Evolutionary conservation across 345 rosid genomes (phyloP).

Genomic region (Heritiera littoralis): DNA sequence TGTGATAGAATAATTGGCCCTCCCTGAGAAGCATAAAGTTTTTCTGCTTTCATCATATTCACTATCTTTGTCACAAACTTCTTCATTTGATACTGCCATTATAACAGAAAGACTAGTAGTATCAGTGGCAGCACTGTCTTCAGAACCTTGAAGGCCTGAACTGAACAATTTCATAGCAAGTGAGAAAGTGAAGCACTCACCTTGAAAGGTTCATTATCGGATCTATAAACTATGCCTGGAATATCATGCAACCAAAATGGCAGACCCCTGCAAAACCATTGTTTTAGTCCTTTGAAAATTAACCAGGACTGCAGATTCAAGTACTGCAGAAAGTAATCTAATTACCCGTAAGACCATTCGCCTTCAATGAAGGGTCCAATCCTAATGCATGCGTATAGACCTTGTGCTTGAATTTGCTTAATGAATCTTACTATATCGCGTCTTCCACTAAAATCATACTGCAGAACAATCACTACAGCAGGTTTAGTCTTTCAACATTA

Average conservation of each 20-base stretch:
- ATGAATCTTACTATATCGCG: constrained; percentile 64
- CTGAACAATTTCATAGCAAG: background rate
- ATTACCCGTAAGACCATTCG: constrained; percentile 87
- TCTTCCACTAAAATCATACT: constrained; percentile 67
- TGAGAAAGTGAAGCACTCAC: constrained; percentile 31
- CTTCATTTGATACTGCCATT: constrained; percentile 63
- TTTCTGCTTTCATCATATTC: constrained; percentile 64
- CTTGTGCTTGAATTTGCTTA: constrained; percentile 61
- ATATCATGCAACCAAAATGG: constrained; percentile 85
- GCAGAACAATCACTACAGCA: background rate
- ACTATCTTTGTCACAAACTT: constrained; percentile 56
- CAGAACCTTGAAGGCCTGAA: background rate
- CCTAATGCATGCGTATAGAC: constrained; percentile 69
- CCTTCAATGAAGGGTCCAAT: constrained; percentile 81
- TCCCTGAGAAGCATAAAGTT: constrained; percentile 79
- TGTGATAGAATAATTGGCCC: constrained; percentile 89
- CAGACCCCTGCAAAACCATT: constrained; percentile 53
- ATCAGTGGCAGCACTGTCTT: background rate
- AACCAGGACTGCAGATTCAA: background rate
- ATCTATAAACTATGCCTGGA: constrained; percentile 65
- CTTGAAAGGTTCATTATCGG: constrained; percentile 85
- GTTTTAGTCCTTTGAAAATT: background rate
- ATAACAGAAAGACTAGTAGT: background rate
- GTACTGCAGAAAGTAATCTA: background rate
- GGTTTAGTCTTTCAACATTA: background rate